Base-by-base conservation (phyloP, 225 moss, liverwort and hornwort genomes). In the Polytrichum formosum region DNA sequence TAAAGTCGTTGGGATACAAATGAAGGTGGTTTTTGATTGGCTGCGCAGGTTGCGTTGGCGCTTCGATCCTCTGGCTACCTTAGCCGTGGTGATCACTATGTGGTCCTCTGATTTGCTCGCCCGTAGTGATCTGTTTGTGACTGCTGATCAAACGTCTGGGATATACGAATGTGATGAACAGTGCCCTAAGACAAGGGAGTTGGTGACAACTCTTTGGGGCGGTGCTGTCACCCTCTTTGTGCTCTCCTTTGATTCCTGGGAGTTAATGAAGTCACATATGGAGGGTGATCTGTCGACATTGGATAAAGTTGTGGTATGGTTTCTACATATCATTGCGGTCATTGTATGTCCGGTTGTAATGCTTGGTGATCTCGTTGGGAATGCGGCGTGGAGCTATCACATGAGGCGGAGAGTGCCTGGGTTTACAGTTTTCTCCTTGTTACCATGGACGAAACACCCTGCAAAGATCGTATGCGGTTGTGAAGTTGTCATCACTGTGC, bases 261-360 rank as follows among this genome's bases (percentile, higher is more conserved):
- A 17, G 1, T 4, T 3, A 6, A 1, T 20, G 55, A 55, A 55
- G 55, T 0, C 26, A 16, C 17, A 16, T 0, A 5, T 16, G 55
- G 0, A 55, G 5, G 18, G 0, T 28, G 28, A 29, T 29, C 0
- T 0, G 5, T 29, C 29, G 29, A 29, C 6, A 6, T 29, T 5
- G 29, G 29, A 0, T 0, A 20, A 18, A 55, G 1, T 17, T 55
- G 17, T 2, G 55, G 6, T 2, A 18, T 0, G 10, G 13, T 55
- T 55, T 55, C 0, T 5, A 28, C 0, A 4, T 5, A 5, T 28
- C 5, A 29, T 5, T 29, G 0, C 0, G 29, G 0, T 29, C 29
- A 6, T 29, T 29, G 5, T 29, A 29, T 5, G 6, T 29, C 5
- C 29, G 29, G 5, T 29, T 6, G 0, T 6, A 6, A 1, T 29